Percentiles rank a stretch among this genome's conserved stretches.
Evolutionary conservation across 108 stramenopile genomes (phyloP).

Genomic region (Cyclotella distinguenda): DNA sequence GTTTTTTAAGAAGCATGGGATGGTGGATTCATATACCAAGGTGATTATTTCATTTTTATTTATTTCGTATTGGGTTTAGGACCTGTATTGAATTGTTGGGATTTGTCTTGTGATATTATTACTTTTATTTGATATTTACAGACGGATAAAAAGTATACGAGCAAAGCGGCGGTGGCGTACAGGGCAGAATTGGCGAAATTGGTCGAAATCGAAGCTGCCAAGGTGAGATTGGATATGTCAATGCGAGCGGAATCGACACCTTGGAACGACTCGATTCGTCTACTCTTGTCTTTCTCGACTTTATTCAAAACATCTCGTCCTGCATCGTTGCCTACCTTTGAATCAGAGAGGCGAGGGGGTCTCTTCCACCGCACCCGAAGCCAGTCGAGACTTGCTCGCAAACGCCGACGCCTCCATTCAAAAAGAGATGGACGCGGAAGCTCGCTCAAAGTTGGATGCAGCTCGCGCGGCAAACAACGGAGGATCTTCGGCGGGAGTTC

Average conservation of each 20-base stretch:
- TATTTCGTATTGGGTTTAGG: background rate
- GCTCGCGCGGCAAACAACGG: conserved; percentile 33
- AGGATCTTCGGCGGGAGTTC: conserved; percentile 33
- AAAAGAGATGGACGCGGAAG: conserved; percentile 54
- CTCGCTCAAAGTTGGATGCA: conserved; percentile 44
- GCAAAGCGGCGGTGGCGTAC: conserved; percentile 79
- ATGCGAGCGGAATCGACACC: too few species aligned
- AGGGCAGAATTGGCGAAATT: conserved; percentile 69
- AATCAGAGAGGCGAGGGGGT: conserved; percentile 59
- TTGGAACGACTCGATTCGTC: too few species aligned
- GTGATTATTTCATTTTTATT: too few species aligned
- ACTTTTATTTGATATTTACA: too few species aligned
- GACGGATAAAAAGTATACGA: conserved; percentile 86
- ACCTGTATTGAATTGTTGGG: background rate
- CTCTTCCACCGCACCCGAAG: conserved; percentile 16
- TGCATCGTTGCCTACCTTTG: too few species aligned
- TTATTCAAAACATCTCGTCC: too few species aligned
- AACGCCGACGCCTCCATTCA: conserved; percentile 61
- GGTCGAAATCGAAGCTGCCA: conserved; percentile 69
- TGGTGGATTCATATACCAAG: conserved; percentile 75
- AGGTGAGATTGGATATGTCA: too few species aligned
- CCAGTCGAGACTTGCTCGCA: conserved; percentile 48
- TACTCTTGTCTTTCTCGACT: too few species aligned
- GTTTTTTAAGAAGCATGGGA: conserved; percentile 85
- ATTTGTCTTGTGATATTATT: too few species aligned